These are phyloP conservation scores for Candida adriatica DNA, from an alignment of 805 yeast species.

Conservation along the genomic window DNA sequence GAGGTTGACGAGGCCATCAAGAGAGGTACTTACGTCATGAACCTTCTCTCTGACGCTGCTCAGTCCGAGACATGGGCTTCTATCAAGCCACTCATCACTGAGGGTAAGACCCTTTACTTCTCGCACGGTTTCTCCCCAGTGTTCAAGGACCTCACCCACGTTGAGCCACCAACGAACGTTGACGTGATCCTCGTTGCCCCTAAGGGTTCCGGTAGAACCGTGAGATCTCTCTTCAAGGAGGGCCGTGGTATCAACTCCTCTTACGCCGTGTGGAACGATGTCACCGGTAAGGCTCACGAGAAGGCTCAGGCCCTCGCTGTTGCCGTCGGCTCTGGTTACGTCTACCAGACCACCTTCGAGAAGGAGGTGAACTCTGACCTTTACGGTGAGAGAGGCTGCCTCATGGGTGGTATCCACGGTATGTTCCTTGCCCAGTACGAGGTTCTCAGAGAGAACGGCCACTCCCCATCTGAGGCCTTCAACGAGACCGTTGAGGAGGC, in stretches of 20 bases:
- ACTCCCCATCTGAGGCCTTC: constrained; percentile 99
- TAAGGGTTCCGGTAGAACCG: constrained; percentile 99
- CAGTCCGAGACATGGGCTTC: constrained; percentile 96
- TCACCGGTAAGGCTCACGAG: constrained; percentile 98
- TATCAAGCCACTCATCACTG: constrained; percentile 85
- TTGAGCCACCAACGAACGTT: constrained; percentile 88
- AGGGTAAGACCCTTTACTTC: constrained; percentile 97
- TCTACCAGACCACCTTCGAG: constrained; percentile 98
- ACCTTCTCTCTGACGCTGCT: constrained; percentile 98
- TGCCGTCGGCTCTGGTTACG: constrained; percentile 99
- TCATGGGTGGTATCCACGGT: constrained; percentile 99
- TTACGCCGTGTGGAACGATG: constrained; percentile 99
- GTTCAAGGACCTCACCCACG: constrained; percentile 95
- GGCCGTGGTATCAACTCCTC: constrained; percentile 99
- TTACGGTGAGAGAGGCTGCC: constrained; percentile 99
- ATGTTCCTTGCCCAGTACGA: constrained; percentile 99
- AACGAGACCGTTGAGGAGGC: constrained; percentile 99
- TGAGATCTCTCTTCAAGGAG: constrained; percentile 98
- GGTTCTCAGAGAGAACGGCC: constrained; percentile 99
- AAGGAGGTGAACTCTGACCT: constrained; percentile 98
- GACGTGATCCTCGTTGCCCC: constrained; percentile 99
- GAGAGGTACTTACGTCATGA: constrained; percentile 93
- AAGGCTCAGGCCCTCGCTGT: constrained; percentile 97
- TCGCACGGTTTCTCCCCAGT: constrained; percentile 99
- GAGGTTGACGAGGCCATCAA: constrained; percentile 88